Evolutionary conservation across 441 rosid genomes (phyloP).

Genomic region (Arabidopsis lyrata): DNA sequence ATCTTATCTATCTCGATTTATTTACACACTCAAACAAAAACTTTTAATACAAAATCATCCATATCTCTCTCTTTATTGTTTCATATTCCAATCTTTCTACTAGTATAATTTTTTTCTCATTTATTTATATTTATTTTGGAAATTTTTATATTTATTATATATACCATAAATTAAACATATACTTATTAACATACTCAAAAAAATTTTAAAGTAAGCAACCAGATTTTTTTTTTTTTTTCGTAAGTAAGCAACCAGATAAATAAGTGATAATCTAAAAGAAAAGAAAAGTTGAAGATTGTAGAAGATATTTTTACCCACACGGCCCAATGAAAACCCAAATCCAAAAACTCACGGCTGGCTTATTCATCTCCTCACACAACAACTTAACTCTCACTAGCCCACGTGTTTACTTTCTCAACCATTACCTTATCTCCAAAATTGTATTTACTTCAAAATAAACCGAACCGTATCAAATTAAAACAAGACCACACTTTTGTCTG

Average conservation of each 20-base stretch:
- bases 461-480: slow-evolving; percentile 20
- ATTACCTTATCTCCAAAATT: slow-evolving; percentile 27
- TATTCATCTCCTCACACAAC: slow-evolving; percentile 39
- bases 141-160: too few relatives aligned
- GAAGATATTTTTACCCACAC: not conserved
- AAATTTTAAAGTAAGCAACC: not conserved
- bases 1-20: too few relatives aligned
- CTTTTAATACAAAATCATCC: too few relatives aligned
- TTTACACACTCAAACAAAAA: too few relatives aligned
- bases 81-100: too few relatives aligned
- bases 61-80: too few relatives aligned
- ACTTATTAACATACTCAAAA: too few relatives aligned
- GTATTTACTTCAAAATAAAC: slow-evolving; percentile 31
- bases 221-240: too few relatives aligned
- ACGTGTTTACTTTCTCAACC: slow-evolving; percentile 37
- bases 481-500: slow-evolving; percentile 33
- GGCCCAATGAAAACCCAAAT: slow-evolving; percentile 32
- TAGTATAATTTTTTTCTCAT: too few relatives aligned
- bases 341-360: slow-evolving; percentile 28
- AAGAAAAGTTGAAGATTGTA: not conserved
- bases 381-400: slow-evolving; percentile 23
- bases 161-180: too few relatives aligned
- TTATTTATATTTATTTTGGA: too few relatives aligned
- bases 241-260: not conserved
- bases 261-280: not conserved